Conservation (phyloP, 768 basidiomycete genomes). For the Rhizopogon vulgaris region DNA sequence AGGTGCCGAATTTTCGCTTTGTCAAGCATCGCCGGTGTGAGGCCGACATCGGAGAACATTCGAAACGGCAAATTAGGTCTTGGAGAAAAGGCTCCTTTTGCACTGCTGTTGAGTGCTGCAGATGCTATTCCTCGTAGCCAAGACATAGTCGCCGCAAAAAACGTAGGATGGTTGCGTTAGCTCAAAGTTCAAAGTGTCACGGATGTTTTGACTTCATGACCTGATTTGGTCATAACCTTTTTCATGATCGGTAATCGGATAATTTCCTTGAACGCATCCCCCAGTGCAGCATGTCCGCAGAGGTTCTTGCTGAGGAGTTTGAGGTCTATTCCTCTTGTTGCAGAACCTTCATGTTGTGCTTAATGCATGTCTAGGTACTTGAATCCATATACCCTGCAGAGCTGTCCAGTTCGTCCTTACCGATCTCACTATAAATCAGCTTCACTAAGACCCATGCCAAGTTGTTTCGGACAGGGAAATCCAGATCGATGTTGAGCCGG, state of each 20-base stretch:
- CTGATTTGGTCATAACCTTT: slow-evolving; percentile 2
- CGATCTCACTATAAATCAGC: slow-evolving; percentile 21
- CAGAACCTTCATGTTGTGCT: slow-evolving; percentile 4
- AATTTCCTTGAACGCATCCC: neutral
- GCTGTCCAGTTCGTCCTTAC: slow-evolving; percentile 69
- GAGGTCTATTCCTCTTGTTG: slow-evolving; percentile 50
- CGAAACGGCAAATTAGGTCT: neutral
- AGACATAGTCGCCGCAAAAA: neutral
- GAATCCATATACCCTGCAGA: slow-evolving; percentile 97
- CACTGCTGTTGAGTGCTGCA: neutral
- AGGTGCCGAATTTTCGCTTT: neutral
- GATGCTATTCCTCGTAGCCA: neutral
- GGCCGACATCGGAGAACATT: neutral
- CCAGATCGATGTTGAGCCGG: slow-evolving; percentile 83
- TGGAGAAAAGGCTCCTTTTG: neutral
- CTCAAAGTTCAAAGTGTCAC: neutral
- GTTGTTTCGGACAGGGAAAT: slow-evolving; percentile 81
- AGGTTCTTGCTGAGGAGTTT: slow-evolving; percentile 79
- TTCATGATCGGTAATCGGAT: slow-evolving; percentile 8
- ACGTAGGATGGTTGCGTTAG: neutral
- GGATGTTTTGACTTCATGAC: neutral
- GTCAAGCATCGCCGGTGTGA: neutral
- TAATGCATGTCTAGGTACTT: slow-evolving; percentile 56
- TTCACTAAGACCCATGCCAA: slow-evolving; percentile 52
- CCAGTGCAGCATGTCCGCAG: slow-evolving; percentile 47